Conservation (phyloP, 495 filamentous ascomycete species). For the Daldinia caldariorum region DNA sequence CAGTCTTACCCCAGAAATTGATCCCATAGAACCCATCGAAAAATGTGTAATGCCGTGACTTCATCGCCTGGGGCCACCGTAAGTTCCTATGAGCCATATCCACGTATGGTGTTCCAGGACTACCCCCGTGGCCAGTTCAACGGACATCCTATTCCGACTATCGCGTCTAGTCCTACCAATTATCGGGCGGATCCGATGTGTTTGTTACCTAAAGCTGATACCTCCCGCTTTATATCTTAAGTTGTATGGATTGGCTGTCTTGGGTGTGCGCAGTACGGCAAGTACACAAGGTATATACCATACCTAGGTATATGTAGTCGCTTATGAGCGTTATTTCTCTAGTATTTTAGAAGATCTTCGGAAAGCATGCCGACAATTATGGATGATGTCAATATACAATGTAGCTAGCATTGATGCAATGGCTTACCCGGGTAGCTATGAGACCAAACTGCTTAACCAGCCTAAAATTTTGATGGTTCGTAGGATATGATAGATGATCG, state of each 20-base stretch:
- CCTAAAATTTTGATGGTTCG: background rate
- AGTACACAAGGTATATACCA: background rate
- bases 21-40: constrained; percentile 22
- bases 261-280: too few species aligned
- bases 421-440: background rate
- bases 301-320: too few species aligned
- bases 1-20: constrained; percentile 21
- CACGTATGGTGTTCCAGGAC: background rate
- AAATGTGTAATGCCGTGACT: constrained; percentile 31
- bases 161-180: constrained; percentile 23
- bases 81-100: background rate
- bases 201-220: constrained; percentile 2
- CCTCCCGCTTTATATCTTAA: background rate
- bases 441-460: background rate
- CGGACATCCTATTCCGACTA: constrained; percentile 31
- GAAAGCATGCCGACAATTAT: too few species aligned
- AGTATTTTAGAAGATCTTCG: too few species aligned
- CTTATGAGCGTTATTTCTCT: constrained; percentile 5
- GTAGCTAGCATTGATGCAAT: too few species aligned
- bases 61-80: constrained; percentile 13
- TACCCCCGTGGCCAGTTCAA: constrained; percentile 1
- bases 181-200: constrained; percentile 18
- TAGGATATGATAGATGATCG: background rate
- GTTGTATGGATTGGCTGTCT: too few species aligned
- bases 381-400: too few species aligned